Evolutionary conservation across 1,284 basidiomycete genomes (phyloP), one percentile per base, ranked within the genome.

Genomic region (Peniophora sp.): DNA sequence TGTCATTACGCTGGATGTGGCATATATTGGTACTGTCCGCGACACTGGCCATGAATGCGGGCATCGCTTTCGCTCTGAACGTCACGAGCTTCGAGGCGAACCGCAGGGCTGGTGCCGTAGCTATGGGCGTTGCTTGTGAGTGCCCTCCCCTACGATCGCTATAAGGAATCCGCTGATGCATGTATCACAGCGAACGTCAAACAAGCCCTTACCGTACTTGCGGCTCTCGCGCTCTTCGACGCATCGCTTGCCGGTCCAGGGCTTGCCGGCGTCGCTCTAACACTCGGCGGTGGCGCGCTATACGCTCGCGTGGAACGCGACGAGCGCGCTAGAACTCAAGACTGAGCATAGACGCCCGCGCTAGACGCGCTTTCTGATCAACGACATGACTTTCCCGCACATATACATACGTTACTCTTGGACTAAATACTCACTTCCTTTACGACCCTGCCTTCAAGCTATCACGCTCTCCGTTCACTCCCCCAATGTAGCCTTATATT

Each of bases 61-160:
- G 75, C 17, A 83, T 97, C 60, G 94, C 94, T 2, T 97, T 96
- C 63, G 87, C 82, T 5, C 73, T 97, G 43, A 97, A 97, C 62
- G 83, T 96, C 5, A 89, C 95, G 51, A 91, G 88, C 64, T 94
- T 96, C 62, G 90, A 88, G 43, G 89, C 94, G 22, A 97, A 96
- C 70, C 87, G 87, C 66, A 85, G 87, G 64, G 85, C 91, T 0
- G 92, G 92, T 2, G 83, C 91, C 12, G 63, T 93, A 53, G 86
- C 85, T 47, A 94, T 93, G 84, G 88, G 84, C 54, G 93, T 93
- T 32, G 88, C 90, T 50, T 87, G 88, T 91, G 53, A 53, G 79
- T 65, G 15, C 24, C 12, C 23, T 22, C 47, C 50, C 39, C 23
- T 27, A 24, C 32, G 48, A 15, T 20, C 35, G 17, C 24, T 23